Evolutionary conservation across 805 yeast species (phyloP).

Genomic region (Kluyveromyces wickerhamii): DNA sequence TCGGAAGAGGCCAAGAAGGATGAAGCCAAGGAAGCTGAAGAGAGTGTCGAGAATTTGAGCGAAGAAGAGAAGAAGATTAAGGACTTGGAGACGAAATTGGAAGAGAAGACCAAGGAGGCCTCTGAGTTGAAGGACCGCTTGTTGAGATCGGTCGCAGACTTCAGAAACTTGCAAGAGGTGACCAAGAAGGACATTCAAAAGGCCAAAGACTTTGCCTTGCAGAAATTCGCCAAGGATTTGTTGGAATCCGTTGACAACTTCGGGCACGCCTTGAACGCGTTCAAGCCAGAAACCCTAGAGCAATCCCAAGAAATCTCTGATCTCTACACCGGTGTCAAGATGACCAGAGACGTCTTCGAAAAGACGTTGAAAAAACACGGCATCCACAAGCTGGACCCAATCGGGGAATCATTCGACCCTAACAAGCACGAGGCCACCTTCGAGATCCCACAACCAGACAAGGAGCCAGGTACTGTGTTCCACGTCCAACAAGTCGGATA

Average conservation of each 20-base stretch:
- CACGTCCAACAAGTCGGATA: slow-evolving; percentile 89
- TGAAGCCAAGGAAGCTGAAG: slow-evolving; percentile 12
- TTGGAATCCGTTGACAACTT: slow-evolving; percentile 87
- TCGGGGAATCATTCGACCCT: slow-evolving; percentile 84
- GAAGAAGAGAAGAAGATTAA: slow-evolving; percentile 25
- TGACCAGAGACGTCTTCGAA: slow-evolving; percentile 82
- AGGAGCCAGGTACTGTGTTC: slow-evolving; percentile 88
- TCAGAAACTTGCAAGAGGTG: slow-evolving; percentile 84
- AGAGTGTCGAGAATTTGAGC: slow-evolving; percentile 12
- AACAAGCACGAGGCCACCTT: slow-evolving; percentile 89
- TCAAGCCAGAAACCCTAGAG: slow-evolving; percentile 51
- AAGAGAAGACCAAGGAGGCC: slow-evolving; percentile 58
- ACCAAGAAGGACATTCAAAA: slow-evolving; percentile 81
- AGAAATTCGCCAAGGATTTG: slow-evolving; percentile 84
- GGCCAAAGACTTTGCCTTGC: slow-evolving; percentile 84
- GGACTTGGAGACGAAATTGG: slow-evolving; percentile 44
- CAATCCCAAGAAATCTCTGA: slow-evolving; percentile 59
- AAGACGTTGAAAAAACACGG: slow-evolving; percentile 80
- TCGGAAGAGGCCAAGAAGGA: slow-evolving; percentile 20
- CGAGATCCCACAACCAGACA: slow-evolving; percentile 77
- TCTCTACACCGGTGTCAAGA: slow-evolving; percentile 79
- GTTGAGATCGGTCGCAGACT: slow-evolving; percentile 81
- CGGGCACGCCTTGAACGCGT: slow-evolving; percentile 73
- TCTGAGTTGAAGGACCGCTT: slow-evolving; percentile 79
- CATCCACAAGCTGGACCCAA: slow-evolving; percentile 67